Conservation (phyloP, 176 grass and related monocot species). For the Cenchrus purpureus region DNA sequence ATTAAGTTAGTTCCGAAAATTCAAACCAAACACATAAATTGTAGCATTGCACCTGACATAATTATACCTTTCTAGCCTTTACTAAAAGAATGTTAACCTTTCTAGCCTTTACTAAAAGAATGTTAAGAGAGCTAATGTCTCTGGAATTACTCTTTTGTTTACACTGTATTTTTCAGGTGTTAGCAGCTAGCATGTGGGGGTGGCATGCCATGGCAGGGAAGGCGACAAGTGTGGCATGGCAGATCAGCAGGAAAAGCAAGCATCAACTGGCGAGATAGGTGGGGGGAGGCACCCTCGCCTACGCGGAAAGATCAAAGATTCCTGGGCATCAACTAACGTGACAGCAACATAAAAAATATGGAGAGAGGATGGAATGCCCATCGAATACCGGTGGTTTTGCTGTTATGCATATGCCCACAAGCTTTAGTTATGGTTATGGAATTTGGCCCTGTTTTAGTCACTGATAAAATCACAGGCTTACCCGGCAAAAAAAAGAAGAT, state of each 20-base stretch:
- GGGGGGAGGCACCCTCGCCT: neutral
- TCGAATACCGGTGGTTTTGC: neutral
- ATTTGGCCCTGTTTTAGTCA: neutral
- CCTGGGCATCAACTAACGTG: conserved; percentile 34
- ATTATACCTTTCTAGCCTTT: no score
- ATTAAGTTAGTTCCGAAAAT: no score
- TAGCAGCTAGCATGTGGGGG: neutral
- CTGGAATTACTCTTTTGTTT: neutral
- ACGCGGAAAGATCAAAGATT: conserved; percentile 27
- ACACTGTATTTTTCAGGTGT: neutral
- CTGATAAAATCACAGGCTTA: neutral
- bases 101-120: neutral
- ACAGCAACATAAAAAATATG: conserved; percentile 6
- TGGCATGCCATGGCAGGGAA: neutral
- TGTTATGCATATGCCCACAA: neutral
- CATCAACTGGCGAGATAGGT: neutral
- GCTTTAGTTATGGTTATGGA: no score
- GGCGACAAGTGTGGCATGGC: conserved; percentile 18
- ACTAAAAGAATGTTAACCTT: no score
- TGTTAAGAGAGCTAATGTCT: neutral
- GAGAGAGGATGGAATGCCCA: neutral
- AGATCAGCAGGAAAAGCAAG: conserved; percentile 9
- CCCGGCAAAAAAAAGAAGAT: no score
- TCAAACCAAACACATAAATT: no score
- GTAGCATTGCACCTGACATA: no score